Evolutionary conservation across 169 alveolate species (phyloP).

Genomic region (Blepharisma undulans): DNA sequence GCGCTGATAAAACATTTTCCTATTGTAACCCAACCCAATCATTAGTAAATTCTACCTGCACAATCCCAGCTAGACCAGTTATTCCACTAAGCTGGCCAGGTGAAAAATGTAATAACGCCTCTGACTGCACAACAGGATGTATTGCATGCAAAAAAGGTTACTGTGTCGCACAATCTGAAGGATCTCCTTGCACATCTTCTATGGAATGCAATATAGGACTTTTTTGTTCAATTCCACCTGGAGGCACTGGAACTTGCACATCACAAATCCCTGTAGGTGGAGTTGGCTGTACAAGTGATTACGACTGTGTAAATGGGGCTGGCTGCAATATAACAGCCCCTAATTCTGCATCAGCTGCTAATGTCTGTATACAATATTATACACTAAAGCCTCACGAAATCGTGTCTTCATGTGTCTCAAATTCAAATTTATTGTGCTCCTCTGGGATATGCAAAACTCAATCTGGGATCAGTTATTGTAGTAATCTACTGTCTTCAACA

Average conservation of each 20-base stretch:
- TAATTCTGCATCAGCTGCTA: background rate
- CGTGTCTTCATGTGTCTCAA: background rate
- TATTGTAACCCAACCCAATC: background rate
- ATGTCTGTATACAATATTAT: background rate
- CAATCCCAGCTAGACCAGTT: background rate
- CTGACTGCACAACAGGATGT: background rate
- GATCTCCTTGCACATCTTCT: background rate
- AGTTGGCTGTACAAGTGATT: background rate
- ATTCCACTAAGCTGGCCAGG: background rate
- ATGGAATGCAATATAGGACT: background rate
- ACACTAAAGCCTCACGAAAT: background rate
- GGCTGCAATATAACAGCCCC: background rate
- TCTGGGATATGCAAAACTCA: background rate
- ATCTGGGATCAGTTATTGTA: background rate
- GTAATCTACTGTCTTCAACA: background rate
- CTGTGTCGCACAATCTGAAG: background rate
- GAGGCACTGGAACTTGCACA: background rate
- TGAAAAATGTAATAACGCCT: background rate
- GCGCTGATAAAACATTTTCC: background rate
- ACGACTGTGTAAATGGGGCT: constrained; percentile 10
- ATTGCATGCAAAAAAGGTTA: background rate
- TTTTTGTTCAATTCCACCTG: background rate
- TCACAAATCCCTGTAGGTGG: background rate
- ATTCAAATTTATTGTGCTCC: background rate
- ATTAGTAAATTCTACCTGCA: background rate